phyloP scores from a whole-genome alignment of 192 early-diverging fungal species.

The Entomortierella parvispora region DNA sequence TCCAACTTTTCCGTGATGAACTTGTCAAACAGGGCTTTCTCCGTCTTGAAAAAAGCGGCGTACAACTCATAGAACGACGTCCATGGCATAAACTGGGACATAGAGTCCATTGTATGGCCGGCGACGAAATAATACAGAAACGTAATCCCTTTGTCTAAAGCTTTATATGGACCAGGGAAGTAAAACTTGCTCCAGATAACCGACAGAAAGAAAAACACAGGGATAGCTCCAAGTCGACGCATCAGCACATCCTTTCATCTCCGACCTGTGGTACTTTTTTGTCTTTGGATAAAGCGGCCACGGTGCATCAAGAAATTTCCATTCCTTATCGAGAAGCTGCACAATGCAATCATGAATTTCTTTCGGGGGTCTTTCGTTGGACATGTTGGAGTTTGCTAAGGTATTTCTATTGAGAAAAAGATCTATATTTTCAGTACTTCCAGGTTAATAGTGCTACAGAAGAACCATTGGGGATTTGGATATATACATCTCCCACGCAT shows the following conservation, averaged over 20 bases:
- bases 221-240: neutral
- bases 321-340: neutral
- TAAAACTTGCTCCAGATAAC: no score
- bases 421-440: no score
- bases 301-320: neutral
- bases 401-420: no score
- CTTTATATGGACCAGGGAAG: neutral
- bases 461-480: no score
- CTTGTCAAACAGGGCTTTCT: neutral
- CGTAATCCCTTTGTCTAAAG: neutral
- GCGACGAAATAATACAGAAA: slow-evolving; percentile 1
- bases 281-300: slow-evolving; percentile 1
- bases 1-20: neutral
- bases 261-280: neutral
- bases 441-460: no score
- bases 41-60: neutral
- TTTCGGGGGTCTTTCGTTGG: no score
- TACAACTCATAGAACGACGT: neutral
- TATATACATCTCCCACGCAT: no score
- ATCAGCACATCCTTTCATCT: slow-evolving; percentile 4
- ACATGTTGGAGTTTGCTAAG: no score
- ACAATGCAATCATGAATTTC: no score
- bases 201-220: slow-evolving; percentile 1
- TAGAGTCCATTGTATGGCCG: slow-evolving; percentile 1
- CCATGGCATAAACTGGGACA: neutral